Evolutionary conservation across 2,329 filamentous ascomycete genomes (phyloP).

Genomic region (Colletotrichum lini): DNA sequence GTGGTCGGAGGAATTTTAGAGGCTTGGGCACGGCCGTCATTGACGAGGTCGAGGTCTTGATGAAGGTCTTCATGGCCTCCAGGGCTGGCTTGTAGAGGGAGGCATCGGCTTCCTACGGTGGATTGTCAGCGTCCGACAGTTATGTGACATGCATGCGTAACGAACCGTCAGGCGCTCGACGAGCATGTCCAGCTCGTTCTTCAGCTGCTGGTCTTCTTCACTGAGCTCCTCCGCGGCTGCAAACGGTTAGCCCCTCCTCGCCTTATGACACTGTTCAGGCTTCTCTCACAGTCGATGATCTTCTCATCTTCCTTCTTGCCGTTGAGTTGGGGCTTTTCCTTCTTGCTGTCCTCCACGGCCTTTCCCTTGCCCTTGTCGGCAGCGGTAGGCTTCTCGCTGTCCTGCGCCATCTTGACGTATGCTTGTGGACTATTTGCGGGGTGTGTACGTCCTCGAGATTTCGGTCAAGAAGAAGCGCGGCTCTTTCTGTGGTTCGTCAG

Average conservation of each 20-base stretch:
- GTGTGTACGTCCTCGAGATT: conserved; percentile 42
- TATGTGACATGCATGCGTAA: background rate
- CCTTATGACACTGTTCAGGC: background rate
- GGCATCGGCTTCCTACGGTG: conserved; percentile 81
- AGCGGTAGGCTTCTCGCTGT: conserved; percentile 87
- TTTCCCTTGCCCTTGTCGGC: conserved; percentile 98
- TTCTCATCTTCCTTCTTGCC: conserved; percentile 84
- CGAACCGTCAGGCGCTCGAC: conserved; percentile 92
- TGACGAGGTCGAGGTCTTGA: conserved; percentile 98
- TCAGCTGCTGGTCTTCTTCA: conserved; percentile 98
- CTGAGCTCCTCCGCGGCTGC: conserved; percentile 85
- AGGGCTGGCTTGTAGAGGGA: conserved; percentile 92
- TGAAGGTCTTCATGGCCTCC: conserved; percentile 97
- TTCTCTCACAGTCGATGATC: conserved; percentile 56
- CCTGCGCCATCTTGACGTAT: conserved; percentile 84
- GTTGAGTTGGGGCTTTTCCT: conserved; percentile 78
- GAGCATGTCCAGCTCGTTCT: conserved; percentile 97
- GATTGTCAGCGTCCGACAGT: background rate
- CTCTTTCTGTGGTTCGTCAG: conserved; percentile 21
- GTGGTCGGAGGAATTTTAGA: conserved; percentile 95
- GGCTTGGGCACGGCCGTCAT: conserved; percentile 99
- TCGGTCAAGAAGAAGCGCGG: conserved; percentile 28
- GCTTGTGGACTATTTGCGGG: conserved; percentile 46
- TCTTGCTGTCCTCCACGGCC: conserved; percentile 79
- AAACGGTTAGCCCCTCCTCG: conserved; percentile 53